phyloP scores from a whole-genome alignment of 1,284 basidiomycete genomes.

The Ustilago loliicola region DNA sequence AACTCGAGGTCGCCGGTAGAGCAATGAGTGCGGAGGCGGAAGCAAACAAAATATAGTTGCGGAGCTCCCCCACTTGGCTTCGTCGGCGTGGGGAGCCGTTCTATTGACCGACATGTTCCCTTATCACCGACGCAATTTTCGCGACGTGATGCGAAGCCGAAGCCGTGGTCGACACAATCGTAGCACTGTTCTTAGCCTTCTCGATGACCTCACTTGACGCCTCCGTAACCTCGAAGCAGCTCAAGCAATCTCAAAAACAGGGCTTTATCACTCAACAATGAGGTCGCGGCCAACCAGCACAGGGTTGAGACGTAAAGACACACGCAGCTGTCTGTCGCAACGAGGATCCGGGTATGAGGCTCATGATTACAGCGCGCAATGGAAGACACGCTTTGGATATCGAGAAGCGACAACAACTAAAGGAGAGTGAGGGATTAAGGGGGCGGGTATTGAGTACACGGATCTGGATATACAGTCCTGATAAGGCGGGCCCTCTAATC shows the following conservation, averaged over 20 bases:
- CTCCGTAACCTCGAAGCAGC: background rate
- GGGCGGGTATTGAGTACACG: slow-evolving; percentile 14
- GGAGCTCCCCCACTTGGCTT: slow-evolving; percentile 18
- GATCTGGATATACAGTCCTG: slow-evolving; percentile 17
- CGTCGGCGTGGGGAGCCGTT: slow-evolving; percentile 18
- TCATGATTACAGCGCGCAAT: slow-evolving; percentile 4
- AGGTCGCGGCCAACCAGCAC: no score
- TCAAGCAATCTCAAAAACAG: background rate
- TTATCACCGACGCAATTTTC: background rate
- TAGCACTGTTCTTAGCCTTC: background rate
- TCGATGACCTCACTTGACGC: background rate
- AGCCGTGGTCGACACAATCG: background rate
- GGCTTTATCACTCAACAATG: background rate
- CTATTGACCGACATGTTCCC: slow-evolving; percentile 2
- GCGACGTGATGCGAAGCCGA: background rate
- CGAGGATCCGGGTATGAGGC: no score
- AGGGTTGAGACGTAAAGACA: background rate
- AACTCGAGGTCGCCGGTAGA: background rate
- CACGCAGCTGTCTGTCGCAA: no score
- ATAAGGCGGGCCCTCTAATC: background rate
- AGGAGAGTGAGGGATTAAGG: background rate
- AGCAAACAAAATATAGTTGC: background rate
- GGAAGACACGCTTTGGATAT: background rate
- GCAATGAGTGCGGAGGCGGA: slow-evolving; percentile 16
- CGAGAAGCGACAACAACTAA: background rate